Evolutionary conservation across 2,329 filamentous ascomycete species (phyloP).

Genomic region (Gnomoniopsis smithogilvyi): DNA sequence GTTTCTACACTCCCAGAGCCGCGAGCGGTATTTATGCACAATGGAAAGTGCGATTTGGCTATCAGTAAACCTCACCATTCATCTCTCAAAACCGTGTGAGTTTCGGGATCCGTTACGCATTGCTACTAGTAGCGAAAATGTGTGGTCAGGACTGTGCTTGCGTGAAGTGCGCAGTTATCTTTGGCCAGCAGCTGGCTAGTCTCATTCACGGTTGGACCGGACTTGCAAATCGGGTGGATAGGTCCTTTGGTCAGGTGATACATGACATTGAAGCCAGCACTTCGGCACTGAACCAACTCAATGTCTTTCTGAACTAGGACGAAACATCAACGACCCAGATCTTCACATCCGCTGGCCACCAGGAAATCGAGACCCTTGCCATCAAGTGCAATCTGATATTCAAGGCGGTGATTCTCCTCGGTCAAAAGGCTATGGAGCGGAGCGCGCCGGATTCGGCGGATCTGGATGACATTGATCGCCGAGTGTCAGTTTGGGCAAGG

Average conservation of each 20-base stretch:
- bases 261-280: background rate
- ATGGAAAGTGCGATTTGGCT: too few relatives aligned
- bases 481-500: too few relatives aligned
- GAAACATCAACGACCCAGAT: background rate
- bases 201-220: background rate
- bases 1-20: background rate
- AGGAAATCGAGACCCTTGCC: constrained; percentile 1
- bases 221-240: background rate
- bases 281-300: constrained; percentile 1
- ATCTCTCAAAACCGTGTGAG: background rate
- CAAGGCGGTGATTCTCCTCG: constrained; percentile 7
- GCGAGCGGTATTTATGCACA: background rate
- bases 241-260: background rate
- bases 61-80: background rate
- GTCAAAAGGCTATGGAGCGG: background rate
- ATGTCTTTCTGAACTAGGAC: background rate
- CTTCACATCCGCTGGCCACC: background rate
- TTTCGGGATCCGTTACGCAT: too few relatives aligned
- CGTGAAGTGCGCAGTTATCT: constrained; percentile 2
- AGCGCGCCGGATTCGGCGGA: background rate
- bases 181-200: constrained; percentile 11
- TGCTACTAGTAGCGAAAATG: background rate
- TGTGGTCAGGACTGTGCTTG: background rate
- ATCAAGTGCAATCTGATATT: constrained; percentile 10
- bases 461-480: too few relatives aligned